These are phyloP conservation scores for Rosa multiflora DNA, from an alignment of 306 rosid genomes.

Conservation along the genomic window DNA sequence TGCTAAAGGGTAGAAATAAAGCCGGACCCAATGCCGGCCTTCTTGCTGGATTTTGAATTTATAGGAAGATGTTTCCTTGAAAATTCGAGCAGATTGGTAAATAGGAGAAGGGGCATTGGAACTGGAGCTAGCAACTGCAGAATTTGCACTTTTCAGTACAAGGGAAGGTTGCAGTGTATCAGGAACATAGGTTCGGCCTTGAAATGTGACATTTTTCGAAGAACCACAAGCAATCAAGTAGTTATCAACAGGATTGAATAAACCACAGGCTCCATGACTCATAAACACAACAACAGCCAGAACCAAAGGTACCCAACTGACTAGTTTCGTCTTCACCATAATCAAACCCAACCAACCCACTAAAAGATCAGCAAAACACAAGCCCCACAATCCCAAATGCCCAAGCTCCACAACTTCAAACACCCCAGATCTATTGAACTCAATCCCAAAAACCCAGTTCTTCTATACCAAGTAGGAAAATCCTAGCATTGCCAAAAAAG, in stretches of 20 bases:
- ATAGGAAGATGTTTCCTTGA: slow-evolving; percentile 58
- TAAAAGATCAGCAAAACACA: slow-evolving; percentile 10
- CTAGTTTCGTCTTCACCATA: slow-evolving; percentile 49
- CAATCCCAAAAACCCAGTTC: slow-evolving; percentile 19
- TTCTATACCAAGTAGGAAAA: neutral
- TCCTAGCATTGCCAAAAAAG: neutral
- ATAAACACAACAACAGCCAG: slow-evolving; percentile 35
- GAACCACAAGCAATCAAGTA: slow-evolving; percentile 87
- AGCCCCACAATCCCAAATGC: slow-evolving; percentile 17
- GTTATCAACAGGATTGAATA: slow-evolving; percentile 64
- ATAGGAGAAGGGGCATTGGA: slow-evolving; percentile 61
- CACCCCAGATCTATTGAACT: slow-evolving; percentile 31
- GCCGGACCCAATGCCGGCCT: slow-evolving; percentile 88
- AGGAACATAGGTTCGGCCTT: slow-evolving; percentile 71
- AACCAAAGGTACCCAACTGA: slow-evolving; percentile 42
- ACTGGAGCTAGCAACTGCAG: slow-evolving; percentile 52
- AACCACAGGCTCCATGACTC: slow-evolving; percentile 48
- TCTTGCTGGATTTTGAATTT: slow-evolving; percentile 47
- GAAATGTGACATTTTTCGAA: slow-evolving; percentile 53
- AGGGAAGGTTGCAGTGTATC: slow-evolving; percentile 62
- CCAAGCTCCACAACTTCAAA: slow-evolving; percentile 10
- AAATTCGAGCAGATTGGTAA: slow-evolving; percentile 73
- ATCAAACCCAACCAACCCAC: slow-evolving; percentile 5
- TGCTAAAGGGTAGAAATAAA: slow-evolving; percentile 65
- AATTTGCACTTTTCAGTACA: slow-evolving; percentile 53